Percentiles rank a stretch among this genome's conserved stretches.
Evolutionary conservation across 192 early-diverging fungal species (phyloP).

Genomic region (Diversispora eburnea): DNA sequence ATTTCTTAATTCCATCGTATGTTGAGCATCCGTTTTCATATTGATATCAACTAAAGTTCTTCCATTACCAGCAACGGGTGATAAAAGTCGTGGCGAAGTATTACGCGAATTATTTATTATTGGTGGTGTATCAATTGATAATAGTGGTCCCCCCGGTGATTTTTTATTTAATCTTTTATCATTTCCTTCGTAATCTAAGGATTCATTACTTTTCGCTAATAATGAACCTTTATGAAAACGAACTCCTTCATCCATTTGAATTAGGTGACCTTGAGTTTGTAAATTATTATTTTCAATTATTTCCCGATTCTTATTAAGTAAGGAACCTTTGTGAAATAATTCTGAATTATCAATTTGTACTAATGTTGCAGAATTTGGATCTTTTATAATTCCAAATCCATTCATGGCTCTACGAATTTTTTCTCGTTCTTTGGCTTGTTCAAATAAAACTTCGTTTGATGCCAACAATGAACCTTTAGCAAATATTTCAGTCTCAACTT

Average conservation of each 20-base stretch:
- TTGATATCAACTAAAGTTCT: not conserved
- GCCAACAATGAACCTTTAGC: slow-evolving; percentile 24
- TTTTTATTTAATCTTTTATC: not conserved
- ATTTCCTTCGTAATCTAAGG: too few relatives aligned
- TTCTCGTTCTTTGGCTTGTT: slow-evolving; percentile 25
- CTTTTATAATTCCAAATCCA: slow-evolving; percentile 8
- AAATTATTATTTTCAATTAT: not conserved
- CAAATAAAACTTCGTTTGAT: slow-evolving; percentile 11
- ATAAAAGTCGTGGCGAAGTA: not conserved
- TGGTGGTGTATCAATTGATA: not conserved
- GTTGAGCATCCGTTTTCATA: slow-evolving; percentile 6
- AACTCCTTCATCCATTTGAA: not conserved
- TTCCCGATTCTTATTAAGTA: slow-evolving; percentile 8
- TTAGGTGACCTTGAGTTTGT: not conserved
- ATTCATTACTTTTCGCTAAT: not conserved
- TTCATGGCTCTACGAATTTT: not conserved
- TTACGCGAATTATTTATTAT: not conserved
- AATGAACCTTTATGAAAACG: slow-evolving; percentile 23
- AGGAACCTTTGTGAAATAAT: slow-evolving; percentile 26
- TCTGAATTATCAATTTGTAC: not conserved
- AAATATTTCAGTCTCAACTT: not conserved
- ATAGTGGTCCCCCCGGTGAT: not conserved
- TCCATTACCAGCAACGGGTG: not conserved
- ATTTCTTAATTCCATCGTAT: slow-evolving; percentile 5
- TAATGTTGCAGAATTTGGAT: not conserved